A percentile compares a stretch with the other conserved stretches of the same genome.
These are phyloP conservation scores for Periglandula ipomoeae DNA, from an alignment of 2,329 filamentous ascomycete species.

Conservation along the genomic window DNA sequence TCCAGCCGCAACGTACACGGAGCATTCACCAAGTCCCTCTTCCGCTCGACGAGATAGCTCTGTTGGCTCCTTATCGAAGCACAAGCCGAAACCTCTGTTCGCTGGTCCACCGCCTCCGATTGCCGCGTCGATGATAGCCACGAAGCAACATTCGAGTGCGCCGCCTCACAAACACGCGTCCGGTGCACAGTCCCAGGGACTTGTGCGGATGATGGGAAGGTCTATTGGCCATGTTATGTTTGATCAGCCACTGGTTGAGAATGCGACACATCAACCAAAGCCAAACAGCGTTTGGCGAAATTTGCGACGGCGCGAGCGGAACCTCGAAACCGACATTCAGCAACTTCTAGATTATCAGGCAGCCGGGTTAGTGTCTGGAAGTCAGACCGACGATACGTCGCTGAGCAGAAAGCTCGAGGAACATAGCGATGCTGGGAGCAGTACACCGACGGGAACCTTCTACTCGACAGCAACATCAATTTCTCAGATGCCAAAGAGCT, in stretches of 20 bases:
- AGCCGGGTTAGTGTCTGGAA: conserved; percentile 30
- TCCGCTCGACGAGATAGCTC: conserved; percentile 17
- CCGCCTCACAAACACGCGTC: conserved; percentile 11
- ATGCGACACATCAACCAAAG: not conserved
- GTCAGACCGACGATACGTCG: conserved; percentile 15
- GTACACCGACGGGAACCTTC: conserved; percentile 30
- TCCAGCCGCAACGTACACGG: conserved; percentile 6
- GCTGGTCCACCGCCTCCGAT: conserved; percentile 43
- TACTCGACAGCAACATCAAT: conserved; percentile 30
- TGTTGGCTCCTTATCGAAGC: conserved; percentile 22
- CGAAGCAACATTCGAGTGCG: conserved; percentile 5
- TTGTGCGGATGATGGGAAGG: conserved; percentile 6
- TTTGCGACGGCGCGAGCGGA: conserved; percentile 35
- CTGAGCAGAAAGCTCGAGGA: conserved; percentile 17
- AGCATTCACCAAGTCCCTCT: conserved; percentile 12
- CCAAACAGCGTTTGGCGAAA: conserved; percentile 38
- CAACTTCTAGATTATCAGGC: conserved; percentile 40
- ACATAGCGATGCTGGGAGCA: conserved; percentile 31
- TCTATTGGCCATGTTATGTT: conserved; percentile 27
- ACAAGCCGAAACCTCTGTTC: conserved; percentile 30
- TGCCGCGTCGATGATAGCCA: conserved; percentile 30
- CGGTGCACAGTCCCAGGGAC: not conserved
- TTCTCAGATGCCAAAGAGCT: conserved; percentile 29
- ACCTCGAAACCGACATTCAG: conserved; percentile 38
- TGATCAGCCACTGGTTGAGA: conserved; percentile 19